Evolutionary conservation across 140 eudicot species (phyloP).

Genomic region (Stevia rebaudiana): DNA sequence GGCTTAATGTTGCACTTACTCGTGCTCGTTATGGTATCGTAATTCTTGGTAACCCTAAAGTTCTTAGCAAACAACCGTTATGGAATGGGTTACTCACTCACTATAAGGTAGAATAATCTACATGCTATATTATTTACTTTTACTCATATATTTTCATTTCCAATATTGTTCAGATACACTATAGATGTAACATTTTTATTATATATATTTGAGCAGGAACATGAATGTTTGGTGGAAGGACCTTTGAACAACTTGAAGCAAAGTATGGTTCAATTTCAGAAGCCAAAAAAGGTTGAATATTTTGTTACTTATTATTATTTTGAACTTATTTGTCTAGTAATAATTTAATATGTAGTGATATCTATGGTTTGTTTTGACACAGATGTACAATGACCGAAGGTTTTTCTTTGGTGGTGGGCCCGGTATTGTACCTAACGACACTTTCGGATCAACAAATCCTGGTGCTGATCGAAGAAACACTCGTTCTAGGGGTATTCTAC

Average conservation of each 20-base stretch:
- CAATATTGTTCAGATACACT: not conserved
- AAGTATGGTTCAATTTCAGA: slow-evolving; percentile 98
- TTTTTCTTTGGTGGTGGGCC: slow-evolving; percentile 90
- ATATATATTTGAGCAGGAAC: slow-evolving; percentile 52
- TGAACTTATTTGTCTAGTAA: not conserved
- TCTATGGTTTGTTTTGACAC: slow-evolving; percentile 21
- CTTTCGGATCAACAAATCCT: slow-evolving; percentile 47
- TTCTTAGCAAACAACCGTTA: slow-evolving; percentile 82
- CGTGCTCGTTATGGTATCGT: slow-evolving; percentile 96
- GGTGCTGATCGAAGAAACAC: slow-evolving; percentile 76
- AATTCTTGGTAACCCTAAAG: slow-evolving; percentile 94
- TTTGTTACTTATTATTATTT: not conserved
- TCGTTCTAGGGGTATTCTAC: slow-evolving; percentile 70
- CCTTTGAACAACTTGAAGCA: slow-evolving; percentile 92
- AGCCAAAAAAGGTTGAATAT: slow-evolving; percentile 74
- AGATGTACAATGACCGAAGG: slow-evolving; percentile 89
- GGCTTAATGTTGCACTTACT: slow-evolving; percentile 92
- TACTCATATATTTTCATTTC: not conserved
- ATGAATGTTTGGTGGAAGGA: slow-evolving; percentile 97
- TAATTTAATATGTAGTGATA: not conserved
- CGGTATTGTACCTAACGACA: slow-evolving; percentile 66
- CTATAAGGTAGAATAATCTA: slow-evolving; percentile 68
- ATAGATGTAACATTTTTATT: not conserved
- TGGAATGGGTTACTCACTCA: slow-evolving; percentile 93
- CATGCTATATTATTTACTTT: not conserved